Evolutionary conservation across 495 filamentous ascomycete species (phyloP).

Genomic region (Aspergillus sclerotioniger): DNA sequence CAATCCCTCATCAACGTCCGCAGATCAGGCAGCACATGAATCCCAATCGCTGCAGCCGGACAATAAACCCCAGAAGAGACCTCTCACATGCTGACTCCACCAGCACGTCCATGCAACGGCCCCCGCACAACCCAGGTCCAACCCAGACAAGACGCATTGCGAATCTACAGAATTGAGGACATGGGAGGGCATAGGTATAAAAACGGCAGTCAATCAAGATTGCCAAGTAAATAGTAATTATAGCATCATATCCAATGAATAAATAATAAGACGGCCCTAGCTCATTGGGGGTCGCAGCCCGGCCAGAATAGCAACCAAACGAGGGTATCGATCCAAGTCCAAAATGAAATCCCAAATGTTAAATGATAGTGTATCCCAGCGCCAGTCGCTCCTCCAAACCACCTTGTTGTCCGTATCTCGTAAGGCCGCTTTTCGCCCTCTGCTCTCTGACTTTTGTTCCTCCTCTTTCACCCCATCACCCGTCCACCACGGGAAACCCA

Average conservation of each 20-base stretch:
- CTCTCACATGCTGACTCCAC: background rate
- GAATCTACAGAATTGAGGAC: too few species aligned
- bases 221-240: too few species aligned
- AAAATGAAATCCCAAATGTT: background rate
- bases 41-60: background rate
- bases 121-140: too few species aligned
- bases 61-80: background rate
- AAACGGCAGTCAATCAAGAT: too few species aligned
- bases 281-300: background rate
- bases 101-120: background rate
- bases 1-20: too few species aligned
- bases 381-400: too few species aligned
- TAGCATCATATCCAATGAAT: too few species aligned
- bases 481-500: background rate
- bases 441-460: background rate
- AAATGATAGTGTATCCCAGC: background rate
- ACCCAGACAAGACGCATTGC: too few species aligned
- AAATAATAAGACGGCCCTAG: too few species aligned
- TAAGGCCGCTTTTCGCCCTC: background rate
- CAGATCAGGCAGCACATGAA: too few species aligned
- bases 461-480: background rate
- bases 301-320: slow-evolving; percentile 6
- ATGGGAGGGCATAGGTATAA: too few species aligned
- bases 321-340: slow-evolving; percentile 17
- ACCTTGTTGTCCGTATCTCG: background rate